Evolutionary conservation across 805 yeast species (phyloP), one percentile per base, ranked within the genome.

Genomic region (Saccharomycopsis microspora): DNA sequence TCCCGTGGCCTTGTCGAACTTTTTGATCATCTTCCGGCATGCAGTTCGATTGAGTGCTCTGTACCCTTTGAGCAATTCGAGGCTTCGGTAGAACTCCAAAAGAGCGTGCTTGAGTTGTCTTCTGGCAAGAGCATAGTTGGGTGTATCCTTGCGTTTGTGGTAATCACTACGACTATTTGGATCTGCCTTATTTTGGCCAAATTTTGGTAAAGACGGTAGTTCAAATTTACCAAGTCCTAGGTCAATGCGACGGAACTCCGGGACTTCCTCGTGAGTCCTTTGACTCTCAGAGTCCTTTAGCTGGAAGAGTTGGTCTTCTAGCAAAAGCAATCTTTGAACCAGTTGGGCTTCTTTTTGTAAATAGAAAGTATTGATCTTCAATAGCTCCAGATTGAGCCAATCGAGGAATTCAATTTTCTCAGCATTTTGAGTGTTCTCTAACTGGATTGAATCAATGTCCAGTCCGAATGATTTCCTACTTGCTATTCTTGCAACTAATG

Each of bases 21-120:
- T 93, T 60, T 93, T 93, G 50, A 87, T 71, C 57, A 93, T 80
- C 58, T 93, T 93, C 45, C 96, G 74, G 57, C 89, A 78, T 0
- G 94, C 98, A 0, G 95, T 88, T 32, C 88, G 71, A 63, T 93
- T 93, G 56, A 89, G 63, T 43, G 80, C 69, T 54, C 85, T 71
- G 61, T 80, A 93, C 0, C 85, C 81, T 54, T 76, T 76, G 44
- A 85, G 64, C 35, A 85, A 69, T 50, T 84, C 85, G 52, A 87
- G 66, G 5, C 84, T 75, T 49, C 90, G 71, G 61, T 86, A 87
- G 55, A 74, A 81, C 58, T 86, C 95, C 48, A 76, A 64, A 31
- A 82, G 60, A 0, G 94, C 94, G 32, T 69, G 67, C 55, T 82
- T 82, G 48, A 85, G 65, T 64, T 80, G 84, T 52, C 81, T 68